Evolutionary conservation across 75 land plant genomes (phyloP), one percentile per base, ranked within the genome.

Genomic region (Picea glauca): DNA sequence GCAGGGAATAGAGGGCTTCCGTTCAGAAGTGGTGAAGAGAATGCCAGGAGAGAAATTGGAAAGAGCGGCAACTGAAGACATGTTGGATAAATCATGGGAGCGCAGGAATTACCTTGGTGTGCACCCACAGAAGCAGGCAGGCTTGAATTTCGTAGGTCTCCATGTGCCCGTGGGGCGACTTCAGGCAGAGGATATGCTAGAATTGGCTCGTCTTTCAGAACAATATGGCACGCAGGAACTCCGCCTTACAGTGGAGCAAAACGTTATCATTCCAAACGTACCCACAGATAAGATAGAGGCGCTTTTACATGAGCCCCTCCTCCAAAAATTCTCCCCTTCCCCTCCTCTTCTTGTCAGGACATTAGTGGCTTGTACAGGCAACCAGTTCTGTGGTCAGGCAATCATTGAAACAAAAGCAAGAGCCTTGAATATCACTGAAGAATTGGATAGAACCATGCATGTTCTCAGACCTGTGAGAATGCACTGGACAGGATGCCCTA

Each of bases 401-500:
- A 96, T 96, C 60, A 95, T 93, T 8, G 99, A 96, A 85, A 96
- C 99, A 13, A 96, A 96, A 81, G 95, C 91, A 1, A 75, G 98
- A 65, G 95, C 95, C 1, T 33, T 90, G 85, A 79, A 86, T 86
- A 85, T 96, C 72, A 92, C 95, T 1, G 85, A 91, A 81, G 95
- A 92, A 83, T 87, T 94, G 60, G 85, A 88, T 63, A 79, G 83
- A 60, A 84, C 81, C 2, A 94, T 96, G 84, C 72, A 87, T 18
- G 87, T 91, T 46, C 72, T 87, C 15, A 72, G 74, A 73, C 87
- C 95, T 23, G 87, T 96, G 63, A 85, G 98, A 76, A 89, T 96
- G 95, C 98, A 96, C 81, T 96, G 93, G 93, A 96, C 98, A 1
- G 98, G 98, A n/a, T 96, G 99, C 72, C 99, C 99, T 0, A 96